These are phyloP conservation scores for Sclerotinia trifoliorum DNA, from an alignment of 2,329 filamentous ascomycete species.

Conservation along the genomic window DNA sequence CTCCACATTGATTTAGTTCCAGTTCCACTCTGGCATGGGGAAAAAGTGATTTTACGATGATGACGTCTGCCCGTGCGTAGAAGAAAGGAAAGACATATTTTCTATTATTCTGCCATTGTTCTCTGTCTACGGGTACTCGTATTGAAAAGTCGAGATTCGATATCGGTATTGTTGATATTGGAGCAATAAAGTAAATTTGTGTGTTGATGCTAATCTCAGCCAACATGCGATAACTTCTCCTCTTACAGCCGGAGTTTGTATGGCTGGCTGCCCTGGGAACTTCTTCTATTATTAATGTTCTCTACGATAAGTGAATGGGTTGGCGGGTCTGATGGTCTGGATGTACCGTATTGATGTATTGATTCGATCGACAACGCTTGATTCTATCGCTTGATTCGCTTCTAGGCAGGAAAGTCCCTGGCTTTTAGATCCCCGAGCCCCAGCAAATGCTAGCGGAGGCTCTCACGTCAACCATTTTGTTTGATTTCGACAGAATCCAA, in stretches of 20 bases:
- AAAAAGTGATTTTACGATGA: background rate
- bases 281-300: background rate
- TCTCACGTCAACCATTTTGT: too few relatives aligned
- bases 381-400: background rate
- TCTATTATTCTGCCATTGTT: too few relatives aligned
- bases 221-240: background rate
- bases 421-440: background rate
- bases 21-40: conserved; percentile 12
- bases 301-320: background rate
- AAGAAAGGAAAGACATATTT: background rate
- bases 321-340: background rate
- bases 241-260: background rate
- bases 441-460: too few relatives aligned
- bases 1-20: background rate
- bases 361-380: conserved; percentile 1
- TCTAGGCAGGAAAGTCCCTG: conserved; percentile 3
- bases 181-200: background rate
- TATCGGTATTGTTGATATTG: background rate
- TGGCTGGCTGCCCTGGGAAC: background rate
- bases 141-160: too few relatives aligned
- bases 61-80: conserved; percentile 8
- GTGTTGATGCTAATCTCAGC: background rate
- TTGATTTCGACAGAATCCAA: background rate
- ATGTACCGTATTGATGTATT: background rate
- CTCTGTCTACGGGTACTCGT: too few relatives aligned